Conservation (phyloP, 1,139 yeast species). For the Pichia sp. region DNA sequence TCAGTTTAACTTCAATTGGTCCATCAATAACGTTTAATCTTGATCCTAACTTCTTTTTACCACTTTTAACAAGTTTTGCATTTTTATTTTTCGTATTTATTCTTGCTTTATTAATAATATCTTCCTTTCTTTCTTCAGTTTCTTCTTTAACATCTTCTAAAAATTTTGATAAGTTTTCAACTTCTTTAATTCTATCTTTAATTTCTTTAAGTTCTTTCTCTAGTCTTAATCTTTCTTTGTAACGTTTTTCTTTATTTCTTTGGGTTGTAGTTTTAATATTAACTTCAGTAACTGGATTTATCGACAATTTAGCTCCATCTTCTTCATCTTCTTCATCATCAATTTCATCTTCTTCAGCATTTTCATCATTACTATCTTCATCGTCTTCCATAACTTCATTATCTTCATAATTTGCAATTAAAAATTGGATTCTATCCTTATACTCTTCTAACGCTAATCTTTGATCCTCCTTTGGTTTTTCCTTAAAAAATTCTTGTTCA, state of each 20-base stretch:
- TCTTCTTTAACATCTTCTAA: slow-evolving; percentile 33
- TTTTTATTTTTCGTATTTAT: slow-evolving; percentile 23
- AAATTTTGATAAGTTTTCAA: slow-evolving; percentile 50
- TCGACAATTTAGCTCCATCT: slow-evolving; percentile 44
- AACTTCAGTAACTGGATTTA: slow-evolving; percentile 61
- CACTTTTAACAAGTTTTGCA: slow-evolving; percentile 24
- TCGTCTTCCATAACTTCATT: slow-evolving; percentile 40
- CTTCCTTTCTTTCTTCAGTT: slow-evolving; percentile 16
- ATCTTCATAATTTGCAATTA: slow-evolving; percentile 57
- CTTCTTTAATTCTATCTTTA: slow-evolving; percentile 50
- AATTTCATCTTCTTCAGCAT: slow-evolving; percentile 23
- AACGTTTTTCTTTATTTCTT: slow-evolving; percentile 65
- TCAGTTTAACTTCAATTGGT: slow-evolving; percentile 77
- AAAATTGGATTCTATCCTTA: slow-evolving; percentile 53
- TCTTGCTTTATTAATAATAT: slow-evolving; percentile 12
- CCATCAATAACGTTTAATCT: slow-evolving; percentile 56
- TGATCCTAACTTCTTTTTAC: slow-evolving; percentile 33
- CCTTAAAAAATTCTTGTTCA: slow-evolving; percentile 57
- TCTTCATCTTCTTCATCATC: slow-evolving; percentile 29
- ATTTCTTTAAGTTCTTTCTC: slow-evolving; percentile 53
- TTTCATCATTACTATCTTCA: slow-evolving; percentile 34
- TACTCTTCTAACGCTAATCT: slow-evolving; percentile 55
- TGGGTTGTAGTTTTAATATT: slow-evolving; percentile 74
- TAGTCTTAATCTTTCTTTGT: slow-evolving; percentile 52
- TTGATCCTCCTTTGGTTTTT: slow-evolving; percentile 60